These are phyloP conservation scores for Microcera coccophila DNA, from an alignment of 2,329 filamentous ascomycete genomes.

Conservation along the genomic window DNA sequence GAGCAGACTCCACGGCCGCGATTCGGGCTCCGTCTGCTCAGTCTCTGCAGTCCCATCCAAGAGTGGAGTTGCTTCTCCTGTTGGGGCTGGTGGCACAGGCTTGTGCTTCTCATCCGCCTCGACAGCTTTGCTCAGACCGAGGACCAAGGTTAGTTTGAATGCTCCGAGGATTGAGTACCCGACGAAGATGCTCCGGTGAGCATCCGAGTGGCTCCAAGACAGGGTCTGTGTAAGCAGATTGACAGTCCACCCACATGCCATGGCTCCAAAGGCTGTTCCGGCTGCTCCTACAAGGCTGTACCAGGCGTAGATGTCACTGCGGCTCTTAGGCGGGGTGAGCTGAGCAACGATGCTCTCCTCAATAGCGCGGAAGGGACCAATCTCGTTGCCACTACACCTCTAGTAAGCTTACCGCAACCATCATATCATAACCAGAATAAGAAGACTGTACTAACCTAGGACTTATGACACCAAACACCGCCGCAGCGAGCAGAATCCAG, in stretches of 20 bases:
- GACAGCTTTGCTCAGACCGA: constrained; percentile 45
- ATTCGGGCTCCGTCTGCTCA: background rate
- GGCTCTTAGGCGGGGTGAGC: constrained; percentile 41
- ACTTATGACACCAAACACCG: constrained; percentile 60
- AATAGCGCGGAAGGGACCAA: constrained; percentile 59
- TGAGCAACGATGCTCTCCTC: constrained; percentile 60
- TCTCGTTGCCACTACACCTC: constrained; percentile 57
- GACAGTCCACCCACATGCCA: constrained; percentile 57
- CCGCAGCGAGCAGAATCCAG: constrained; percentile 55
- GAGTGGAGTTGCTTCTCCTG: constrained; percentile 26
- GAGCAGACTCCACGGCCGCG: constrained; percentile 34
- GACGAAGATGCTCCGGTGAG: constrained; percentile 54
- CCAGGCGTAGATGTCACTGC: constrained; percentile 60
- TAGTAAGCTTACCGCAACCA: background rate
- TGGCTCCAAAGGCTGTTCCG: constrained; percentile 57
- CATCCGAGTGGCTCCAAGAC: constrained; percentile 41
- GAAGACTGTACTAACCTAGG: constrained; percentile 37
- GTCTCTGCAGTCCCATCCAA: constrained; percentile 4
- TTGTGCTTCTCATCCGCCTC: constrained; percentile 33
- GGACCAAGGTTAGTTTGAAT: constrained; percentile 51
- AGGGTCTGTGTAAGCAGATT: constrained; percentile 42
- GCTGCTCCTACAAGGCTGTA: constrained; percentile 56
- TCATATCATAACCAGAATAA: background rate
- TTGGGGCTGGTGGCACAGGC: background rate
- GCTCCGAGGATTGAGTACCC: constrained; percentile 42